Base-by-base conservation (phyloP, 805 yeast species). In the Lachancea lanzarotensis region DNA sequence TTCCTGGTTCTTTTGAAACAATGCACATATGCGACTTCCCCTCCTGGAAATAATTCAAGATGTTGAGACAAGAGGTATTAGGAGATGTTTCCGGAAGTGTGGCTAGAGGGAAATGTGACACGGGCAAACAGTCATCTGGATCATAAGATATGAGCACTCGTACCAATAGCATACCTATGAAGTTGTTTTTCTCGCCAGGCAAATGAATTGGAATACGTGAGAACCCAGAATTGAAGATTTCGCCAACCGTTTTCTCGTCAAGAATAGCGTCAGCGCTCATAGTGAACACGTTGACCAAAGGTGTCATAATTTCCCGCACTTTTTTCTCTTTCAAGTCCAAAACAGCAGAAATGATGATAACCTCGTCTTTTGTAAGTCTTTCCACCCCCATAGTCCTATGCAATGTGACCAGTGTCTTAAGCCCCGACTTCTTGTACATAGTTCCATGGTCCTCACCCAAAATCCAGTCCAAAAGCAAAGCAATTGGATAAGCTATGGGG, bases 11-110 rank as follows among this genome's bases (percentile, higher is more conserved):
- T 46, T 81, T 82, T 51, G 91, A 81, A 8, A 91, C 96, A 31
- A 90, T 81, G 56, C 93, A 91, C 98, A 91, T 91, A 66, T 91
- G 98, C 1, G 95, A 83, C 65, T 89, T 90, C 49, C 98, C 98
- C 64, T 91, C 97, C 65, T 91, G 98, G 74, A 93, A 91, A 67
- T 91, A 91, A 65, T 91, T 91, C 59, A 91, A 74, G 53, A 91
- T 90, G 66, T 93, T 91, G 60, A 91, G 72, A 65, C 98, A 91
- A 5, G 96, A 88, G 3, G 98, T 90, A 42, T 84, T 89, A 18
- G 87, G 83, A 2, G 84, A 79, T 0, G 98, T 91, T 67, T 91
- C 98, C 0, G 98, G 98, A 38, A 91, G 73, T 0, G 98, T 93
- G 1, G 98, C 98, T 56, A 91, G 73, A 7, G 98, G 96, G 71